These are phyloP conservation scores for Didymella glomerata DNA, from an alignment of 2,329 filamentous ascomycete species.

Conservation along the genomic window DNA sequence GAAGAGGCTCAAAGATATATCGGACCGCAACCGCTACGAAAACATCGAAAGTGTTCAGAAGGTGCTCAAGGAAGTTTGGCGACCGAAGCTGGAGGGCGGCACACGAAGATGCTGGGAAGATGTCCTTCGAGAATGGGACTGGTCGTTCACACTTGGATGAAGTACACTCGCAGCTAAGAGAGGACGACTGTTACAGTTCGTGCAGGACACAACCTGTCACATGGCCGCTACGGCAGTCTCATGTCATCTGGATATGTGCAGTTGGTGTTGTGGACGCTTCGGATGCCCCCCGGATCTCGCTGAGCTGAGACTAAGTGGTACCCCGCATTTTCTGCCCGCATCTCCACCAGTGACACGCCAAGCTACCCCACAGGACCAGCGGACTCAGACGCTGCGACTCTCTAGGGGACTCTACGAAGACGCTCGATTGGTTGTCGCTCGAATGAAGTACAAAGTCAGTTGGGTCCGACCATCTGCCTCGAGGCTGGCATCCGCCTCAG, in stretches of 20 bases:
- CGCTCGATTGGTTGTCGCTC: neutral
- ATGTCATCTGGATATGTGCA: neutral
- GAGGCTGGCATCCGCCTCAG: neutral
- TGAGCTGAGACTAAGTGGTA: conserved; percentile 3
- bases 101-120: conserved; percentile 48
- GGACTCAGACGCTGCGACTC: conserved; percentile 15
- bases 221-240: neutral
- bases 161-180: neutral
- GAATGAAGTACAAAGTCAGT: neutral
- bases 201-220: neutral
- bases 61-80: conserved; percentile 49
- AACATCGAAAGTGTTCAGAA: conserved; percentile 47
- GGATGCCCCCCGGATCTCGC: neutral
- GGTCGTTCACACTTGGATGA: conserved; percentile 48
- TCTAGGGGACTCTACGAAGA: neutral
- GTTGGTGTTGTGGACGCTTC: conserved; percentile 1
- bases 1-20: conserved; percentile 43
- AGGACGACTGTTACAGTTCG: neutral
- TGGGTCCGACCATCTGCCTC: neutral
- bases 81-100: conserved; percentile 40
- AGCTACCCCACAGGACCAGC: conserved; percentile 4
- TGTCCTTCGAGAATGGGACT: conserved; percentile 46
- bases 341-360: neutral
- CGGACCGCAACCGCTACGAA: conserved; percentile 47
- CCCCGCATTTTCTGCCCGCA: conserved; percentile 11